These are phyloP conservation scores for Sideroxylon spinosum DNA, from an alignment of 179 eudicot species.

Conservation along the genomic window DNA sequence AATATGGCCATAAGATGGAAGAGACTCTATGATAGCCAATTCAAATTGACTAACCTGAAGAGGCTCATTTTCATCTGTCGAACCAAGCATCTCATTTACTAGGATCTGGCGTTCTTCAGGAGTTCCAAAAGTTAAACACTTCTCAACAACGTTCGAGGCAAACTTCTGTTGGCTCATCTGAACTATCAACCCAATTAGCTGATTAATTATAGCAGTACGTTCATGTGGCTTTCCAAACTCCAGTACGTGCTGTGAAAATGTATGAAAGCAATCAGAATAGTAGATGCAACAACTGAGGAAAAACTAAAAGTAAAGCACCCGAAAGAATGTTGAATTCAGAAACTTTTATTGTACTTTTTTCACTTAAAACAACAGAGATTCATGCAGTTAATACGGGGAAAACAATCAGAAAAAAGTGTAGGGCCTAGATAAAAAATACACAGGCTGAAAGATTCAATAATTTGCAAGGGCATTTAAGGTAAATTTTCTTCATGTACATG, in stretches of 20 bases:
- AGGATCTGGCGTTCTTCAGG: constrained; percentile 57
- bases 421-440: not conserved
- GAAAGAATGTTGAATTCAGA: not conserved
- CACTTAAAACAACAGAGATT: not conserved
- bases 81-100: constrained; percentile 75
- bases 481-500: not conserved
- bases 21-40: not conserved
- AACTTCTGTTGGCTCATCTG: constrained; percentile 91
- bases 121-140: constrained; percentile 75
- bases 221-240: constrained; percentile 86
- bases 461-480: not conserved
- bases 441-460: not conserved
- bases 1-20: not conserved
- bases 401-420: not conserved
- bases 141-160: constrained; percentile 84
- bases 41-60: constrained; percentile 54
- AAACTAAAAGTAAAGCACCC: not conserved
- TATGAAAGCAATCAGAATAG: constrained; percentile 10
- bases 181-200: constrained; percentile 75
- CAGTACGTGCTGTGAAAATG: constrained; percentile 59
- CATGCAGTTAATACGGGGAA: not conserved
- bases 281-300: not conserved
- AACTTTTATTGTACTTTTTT: not conserved
- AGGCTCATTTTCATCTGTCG: constrained; percentile 71
- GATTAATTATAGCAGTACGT: constrained; percentile 59